Evolutionary conservation across 495 filamentous ascomycete genomes (phyloP), one percentile per base, ranked within the genome.

Genomic region (Tuber magnatum): DNA sequence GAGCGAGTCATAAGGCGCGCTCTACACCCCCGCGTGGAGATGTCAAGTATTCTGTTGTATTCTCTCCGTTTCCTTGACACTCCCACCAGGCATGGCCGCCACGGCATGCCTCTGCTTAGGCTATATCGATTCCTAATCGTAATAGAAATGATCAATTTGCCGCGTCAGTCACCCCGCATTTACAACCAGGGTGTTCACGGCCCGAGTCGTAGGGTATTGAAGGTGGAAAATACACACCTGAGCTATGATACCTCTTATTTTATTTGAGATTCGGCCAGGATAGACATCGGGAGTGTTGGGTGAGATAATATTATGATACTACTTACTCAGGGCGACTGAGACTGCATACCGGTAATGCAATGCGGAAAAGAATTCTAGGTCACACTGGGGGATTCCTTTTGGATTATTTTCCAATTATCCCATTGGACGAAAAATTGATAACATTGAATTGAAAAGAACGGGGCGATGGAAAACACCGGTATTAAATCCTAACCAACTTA

Each of bases 111-210:
- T n/a, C 46, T 40, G 7, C 46, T 4, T n/a, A 14, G 12, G 28
- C n/a, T 28, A 32, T 61, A n/a, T 4, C n/a, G 0, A 7, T 1
- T 16, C 10, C n/a, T 1, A 32, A 4, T 4, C 28, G 3, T 0
- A 12, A n/a, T 5, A n/a, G 51, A 32, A 61, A 32, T 3, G 10
- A 6, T 10, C n/a, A 61, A 16, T n/a, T 32, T 16, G 51, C n/a
- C 1, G 4, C 28, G 10, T 16, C 46, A 51, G 6, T 1, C 22
- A 18, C 8, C 6, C 51, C 16, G n/a, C 51, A 16, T 61, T 14
- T 32, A 61, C 3, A 32, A 32, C 4, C 12, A 16, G 51, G 28
- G 51, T 16, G 22, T 3, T 14, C 12, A 12, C 7, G 3, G 51
- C n/a, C n/a, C 16, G n/a, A 16, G 28, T 32, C 51, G 28, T 32